Conservation (phyloP, 768 basidiomycete genomes). For the Boletus rex-veris region DNA sequence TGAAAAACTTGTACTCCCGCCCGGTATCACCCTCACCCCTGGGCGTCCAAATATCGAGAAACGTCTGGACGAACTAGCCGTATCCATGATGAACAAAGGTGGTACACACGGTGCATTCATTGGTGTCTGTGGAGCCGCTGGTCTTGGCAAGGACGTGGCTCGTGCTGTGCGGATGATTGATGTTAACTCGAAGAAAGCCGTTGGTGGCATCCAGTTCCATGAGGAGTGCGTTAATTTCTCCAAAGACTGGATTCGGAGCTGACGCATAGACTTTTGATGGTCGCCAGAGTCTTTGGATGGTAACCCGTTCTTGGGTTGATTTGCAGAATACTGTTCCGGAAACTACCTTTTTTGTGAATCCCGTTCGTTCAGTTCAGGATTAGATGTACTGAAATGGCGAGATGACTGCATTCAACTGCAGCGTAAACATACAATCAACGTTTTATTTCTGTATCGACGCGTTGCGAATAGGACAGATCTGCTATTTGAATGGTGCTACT, state of each 20-base stretch:
- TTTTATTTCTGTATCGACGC: no score
- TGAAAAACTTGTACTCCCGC: constrained; percentile 19
- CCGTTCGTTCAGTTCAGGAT: no score
- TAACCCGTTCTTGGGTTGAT: not conserved
- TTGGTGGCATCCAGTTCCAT: constrained; percentile 39
- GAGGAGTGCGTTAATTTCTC: constrained; percentile 32
- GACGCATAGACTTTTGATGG: not conserved
- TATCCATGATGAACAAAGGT: constrained; percentile 37
- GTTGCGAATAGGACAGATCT: no score
- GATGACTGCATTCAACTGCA: no score
- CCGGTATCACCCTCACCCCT: constrained; percentile 42
- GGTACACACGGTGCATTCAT: constrained; percentile 35
- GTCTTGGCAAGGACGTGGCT: constrained; percentile 34
- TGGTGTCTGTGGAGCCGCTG: constrained; percentile 39
- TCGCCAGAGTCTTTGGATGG: constrained; percentile 26
- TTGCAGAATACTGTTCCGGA: no score
- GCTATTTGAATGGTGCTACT: no score
- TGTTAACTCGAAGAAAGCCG: constrained; percentile 19
- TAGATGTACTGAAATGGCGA: no score
- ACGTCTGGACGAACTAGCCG: constrained; percentile 42
- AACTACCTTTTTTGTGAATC: no score
- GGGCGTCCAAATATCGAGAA: constrained; percentile 50
- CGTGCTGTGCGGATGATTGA: constrained; percentile 30
- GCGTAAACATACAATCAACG: no score
- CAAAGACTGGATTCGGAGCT: not conserved